Percentiles rank a stretch among this genome's conserved stretches.
phyloP scores from a whole-genome alignment of 768 basidiomycete genomes.

The Russula vinacea region DNA sequence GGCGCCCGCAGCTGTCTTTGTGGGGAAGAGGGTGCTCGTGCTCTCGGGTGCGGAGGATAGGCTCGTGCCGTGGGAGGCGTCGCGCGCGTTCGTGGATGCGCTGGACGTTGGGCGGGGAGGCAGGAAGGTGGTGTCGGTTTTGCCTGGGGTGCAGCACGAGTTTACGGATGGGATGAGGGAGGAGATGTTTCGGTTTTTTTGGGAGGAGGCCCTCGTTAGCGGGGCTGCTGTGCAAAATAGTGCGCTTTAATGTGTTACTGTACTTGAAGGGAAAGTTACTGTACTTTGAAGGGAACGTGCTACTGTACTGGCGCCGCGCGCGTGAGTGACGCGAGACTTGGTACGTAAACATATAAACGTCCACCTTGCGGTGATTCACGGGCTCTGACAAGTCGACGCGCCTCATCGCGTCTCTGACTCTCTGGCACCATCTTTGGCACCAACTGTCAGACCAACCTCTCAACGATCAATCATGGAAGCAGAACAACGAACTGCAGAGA shows the following conservation, averaged over 20 bases:
- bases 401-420: neutral
- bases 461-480: conserved; percentile 7
- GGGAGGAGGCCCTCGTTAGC: conserved; percentile 28
- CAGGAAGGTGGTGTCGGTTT: conserved; percentile 35
- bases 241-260: too few relatives aligned
- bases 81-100: conserved; percentile 35
- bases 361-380: too few relatives aligned
- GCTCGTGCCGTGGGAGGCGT: conserved; percentile 38
- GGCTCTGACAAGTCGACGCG: too few relatives aligned
- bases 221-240: neutral
- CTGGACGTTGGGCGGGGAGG: conserved; percentile 36
- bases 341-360: too few relatives aligned
- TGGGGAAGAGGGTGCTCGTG: conserved; percentile 70
- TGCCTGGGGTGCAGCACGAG: conserved; percentile 39
- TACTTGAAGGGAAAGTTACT: too few relatives aligned
- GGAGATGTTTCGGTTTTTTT: conserved; percentile 30
- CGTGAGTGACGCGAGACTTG: too few relatives aligned
- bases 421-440: neutral
- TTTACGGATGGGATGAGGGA: conserved; percentile 40
- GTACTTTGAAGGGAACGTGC: too few relatives aligned
- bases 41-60: conserved; percentile 52
- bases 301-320: too few relatives aligned
- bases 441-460: neutral
- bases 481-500: neutral
- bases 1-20: conserved; percentile 52